Conservation (phyloP, 2,329 filamentous ascomycete genomes). For the Colletotrichum sp. region DNA sequence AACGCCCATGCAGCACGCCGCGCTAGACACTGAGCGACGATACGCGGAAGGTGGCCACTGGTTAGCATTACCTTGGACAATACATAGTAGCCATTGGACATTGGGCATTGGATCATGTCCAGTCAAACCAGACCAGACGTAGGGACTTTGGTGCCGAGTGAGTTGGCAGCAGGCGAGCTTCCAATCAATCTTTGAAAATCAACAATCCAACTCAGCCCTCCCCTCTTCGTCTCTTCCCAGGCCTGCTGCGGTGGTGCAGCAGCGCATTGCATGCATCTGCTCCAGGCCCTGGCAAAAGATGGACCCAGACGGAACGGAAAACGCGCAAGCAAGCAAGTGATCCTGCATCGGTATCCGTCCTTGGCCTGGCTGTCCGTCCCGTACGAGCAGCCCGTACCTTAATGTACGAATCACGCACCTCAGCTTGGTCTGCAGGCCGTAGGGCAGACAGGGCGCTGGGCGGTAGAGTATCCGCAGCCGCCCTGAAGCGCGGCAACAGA, state of each 20-base stretch:
- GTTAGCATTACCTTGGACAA: not conserved
- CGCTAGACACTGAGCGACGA: not conserved
- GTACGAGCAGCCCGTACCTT: not conserved
- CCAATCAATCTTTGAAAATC: not conserved
- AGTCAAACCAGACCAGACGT: not conserved
- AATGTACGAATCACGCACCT: not conserved
- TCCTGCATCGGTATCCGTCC: not conserved
- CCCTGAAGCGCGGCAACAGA: not conserved
- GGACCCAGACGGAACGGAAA: constrained; percentile 11
- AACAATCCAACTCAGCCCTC: not conserved
- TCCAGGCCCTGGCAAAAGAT: not conserved
- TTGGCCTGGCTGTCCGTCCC: not conserved
- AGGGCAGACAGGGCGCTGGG: not conserved
- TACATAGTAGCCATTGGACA: too few species aligned
- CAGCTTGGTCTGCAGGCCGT: not conserved
- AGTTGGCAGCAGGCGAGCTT: not conserved
- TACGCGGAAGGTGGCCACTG: not conserved
- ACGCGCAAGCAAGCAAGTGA: not conserved
- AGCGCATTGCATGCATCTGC: not conserved
- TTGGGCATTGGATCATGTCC: not conserved
- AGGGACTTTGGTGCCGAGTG: not conserved
- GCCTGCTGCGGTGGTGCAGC: not conserved
- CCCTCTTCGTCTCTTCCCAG: not conserved
- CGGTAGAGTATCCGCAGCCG: not conserved
- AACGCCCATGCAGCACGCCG: not conserved